phyloP scores from a whole-genome alignment of 352 stramenopile species.

The Globisporangium camurandrum region DNA sequence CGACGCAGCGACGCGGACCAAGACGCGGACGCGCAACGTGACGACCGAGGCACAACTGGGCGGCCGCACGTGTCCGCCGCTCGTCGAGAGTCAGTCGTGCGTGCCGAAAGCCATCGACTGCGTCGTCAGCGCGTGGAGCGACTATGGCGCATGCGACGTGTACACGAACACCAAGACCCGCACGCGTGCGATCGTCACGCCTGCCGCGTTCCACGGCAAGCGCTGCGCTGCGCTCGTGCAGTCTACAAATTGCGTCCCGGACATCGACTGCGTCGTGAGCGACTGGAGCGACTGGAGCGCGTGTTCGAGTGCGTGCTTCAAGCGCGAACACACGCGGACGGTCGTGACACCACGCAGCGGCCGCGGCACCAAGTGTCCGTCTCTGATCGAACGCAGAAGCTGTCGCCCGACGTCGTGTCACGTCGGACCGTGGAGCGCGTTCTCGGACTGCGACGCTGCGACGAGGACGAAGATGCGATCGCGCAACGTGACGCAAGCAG shows the following conservation, averaged over 20 bases:
- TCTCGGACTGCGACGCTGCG: conserved; percentile 24
- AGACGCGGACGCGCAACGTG: conserved; percentile 25
- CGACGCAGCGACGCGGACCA: conserved; percentile 12
- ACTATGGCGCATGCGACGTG: conserved; percentile 32
- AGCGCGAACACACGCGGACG: conserved; percentile 27
- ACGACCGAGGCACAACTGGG: conserved; percentile 18
- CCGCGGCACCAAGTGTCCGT: conserved; percentile 27
- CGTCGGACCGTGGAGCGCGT: conserved; percentile 34
- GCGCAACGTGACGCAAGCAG: conserved; percentile 18
- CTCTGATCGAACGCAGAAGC: conserved; percentile 20
- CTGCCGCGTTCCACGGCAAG: conserved; percentile 26
- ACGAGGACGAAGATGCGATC: conserved; percentile 27
- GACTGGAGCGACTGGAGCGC: conserved; percentile 33
- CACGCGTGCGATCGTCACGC: conserved; percentile 27
- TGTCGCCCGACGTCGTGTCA: conserved; percentile 43
- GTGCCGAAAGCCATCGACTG: conserved; percentile 38
- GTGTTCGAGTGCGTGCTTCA: conserved; percentile 25
- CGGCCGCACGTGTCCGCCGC: conserved; percentile 24
- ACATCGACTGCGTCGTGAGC: conserved; percentile 52
- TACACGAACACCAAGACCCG: conserved; percentile 39
- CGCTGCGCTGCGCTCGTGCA: conserved; percentile 30
- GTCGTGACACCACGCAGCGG: conserved; percentile 24
- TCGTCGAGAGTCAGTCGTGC: conserved; percentile 27
- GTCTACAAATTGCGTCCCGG: conserved; percentile 23
- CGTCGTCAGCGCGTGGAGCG: conserved; percentile 36